Base-by-base conservation (phyloP, 2,329 filamentous ascomycete species). In the Moelleriella libera region DNA sequence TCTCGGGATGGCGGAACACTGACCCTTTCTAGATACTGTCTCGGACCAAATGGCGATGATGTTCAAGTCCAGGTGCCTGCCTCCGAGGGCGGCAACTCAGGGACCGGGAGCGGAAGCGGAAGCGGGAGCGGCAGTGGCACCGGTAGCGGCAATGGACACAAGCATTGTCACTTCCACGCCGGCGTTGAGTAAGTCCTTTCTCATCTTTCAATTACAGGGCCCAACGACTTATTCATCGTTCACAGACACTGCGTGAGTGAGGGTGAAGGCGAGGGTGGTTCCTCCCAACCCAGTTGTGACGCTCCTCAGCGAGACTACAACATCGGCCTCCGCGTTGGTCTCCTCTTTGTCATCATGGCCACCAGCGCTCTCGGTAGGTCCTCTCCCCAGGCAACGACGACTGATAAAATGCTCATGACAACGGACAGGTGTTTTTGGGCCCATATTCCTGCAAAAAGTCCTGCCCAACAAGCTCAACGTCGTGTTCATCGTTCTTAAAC, bases 261-360 rank as follows among this genome's bases (percentile, higher is more conserved):
- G 11, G 65, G 63, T 9, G 69, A 70, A 48, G 63, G 63, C 40
- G 70, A 70, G 39, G 41, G 14, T 11, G 31, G 21, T 21, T 21
- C n/a, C n/a, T 50, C 54, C 28, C 48, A 51, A 5, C 49, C 55
- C 30, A 48, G 51, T 43, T 84, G 80, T 57, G 66, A 68, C 1
- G 65, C 62, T 39, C 57, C 62, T 5, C 56, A 64, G 32, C 63
- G 71, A 46, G 65, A 83, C 45, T 88, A 88, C 65, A 77, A 88
- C 54, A 68, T 87, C 21, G 70, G 70, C 1, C 69, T 88, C 3
- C 75, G 85, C 7, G 71, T 88, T 45, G 85, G 84, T 1, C 73
- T 86, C 0, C 64, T 88, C 21, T 88, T 88, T 57, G 83, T 80
- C 34, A 78, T 88, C 43, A 68, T 88, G 1, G 72, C 68, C 0